Evolutionary conservation across 2,329 filamentous ascomycete species (phyloP).

Genomic region (Didymella segeticola): DNA sequence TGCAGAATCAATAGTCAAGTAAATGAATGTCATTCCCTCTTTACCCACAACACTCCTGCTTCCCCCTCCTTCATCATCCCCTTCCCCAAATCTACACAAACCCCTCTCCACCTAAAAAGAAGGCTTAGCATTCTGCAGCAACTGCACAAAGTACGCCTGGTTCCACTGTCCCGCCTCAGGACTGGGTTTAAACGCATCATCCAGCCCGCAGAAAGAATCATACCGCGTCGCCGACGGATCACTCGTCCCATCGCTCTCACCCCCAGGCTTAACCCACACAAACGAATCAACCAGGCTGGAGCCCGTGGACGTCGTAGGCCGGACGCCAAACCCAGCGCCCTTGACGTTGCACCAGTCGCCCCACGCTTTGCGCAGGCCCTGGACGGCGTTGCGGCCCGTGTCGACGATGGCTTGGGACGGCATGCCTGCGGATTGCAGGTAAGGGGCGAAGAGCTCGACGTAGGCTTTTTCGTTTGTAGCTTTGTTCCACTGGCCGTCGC

Average conservation of each 20-base stretch:
- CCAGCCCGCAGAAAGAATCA: conserved; percentile 63
- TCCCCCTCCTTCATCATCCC: background rate
- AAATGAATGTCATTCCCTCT: conserved; percentile 4
- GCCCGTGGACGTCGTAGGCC: conserved; percentile 66
- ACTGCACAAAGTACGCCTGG: conserved; percentile 53
- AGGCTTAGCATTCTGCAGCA: conserved; percentile 49
- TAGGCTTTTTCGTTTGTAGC: conserved; percentile 62
- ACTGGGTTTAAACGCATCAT: conserved; percentile 65
- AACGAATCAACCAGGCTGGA: conserved; percentile 67
- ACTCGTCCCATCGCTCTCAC: conserved; percentile 59
- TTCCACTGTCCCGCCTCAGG: conserved; percentile 76
- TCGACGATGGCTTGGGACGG: conserved; percentile 64
- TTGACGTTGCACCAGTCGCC: conserved; percentile 71
- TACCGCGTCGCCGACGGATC: conserved; percentile 56
- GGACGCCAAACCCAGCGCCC: conserved; percentile 68
- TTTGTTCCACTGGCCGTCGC: conserved; percentile 49
- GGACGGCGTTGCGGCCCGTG: conserved; percentile 64
- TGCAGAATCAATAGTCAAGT: too few relatives aligned
- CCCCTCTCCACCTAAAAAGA: conserved; percentile 40
- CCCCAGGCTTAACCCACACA: conserved; percentile 75
- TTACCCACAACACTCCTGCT: too few relatives aligned
- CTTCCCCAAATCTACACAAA: background rate
- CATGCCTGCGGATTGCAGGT: conserved; percentile 57
- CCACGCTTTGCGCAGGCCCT: conserved; percentile 59
- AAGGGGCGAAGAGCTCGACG: conserved; percentile 59